Conservation (phyloP, 2,329 filamentous ascomycete genomes). For the Diaporthe citri region DNA sequence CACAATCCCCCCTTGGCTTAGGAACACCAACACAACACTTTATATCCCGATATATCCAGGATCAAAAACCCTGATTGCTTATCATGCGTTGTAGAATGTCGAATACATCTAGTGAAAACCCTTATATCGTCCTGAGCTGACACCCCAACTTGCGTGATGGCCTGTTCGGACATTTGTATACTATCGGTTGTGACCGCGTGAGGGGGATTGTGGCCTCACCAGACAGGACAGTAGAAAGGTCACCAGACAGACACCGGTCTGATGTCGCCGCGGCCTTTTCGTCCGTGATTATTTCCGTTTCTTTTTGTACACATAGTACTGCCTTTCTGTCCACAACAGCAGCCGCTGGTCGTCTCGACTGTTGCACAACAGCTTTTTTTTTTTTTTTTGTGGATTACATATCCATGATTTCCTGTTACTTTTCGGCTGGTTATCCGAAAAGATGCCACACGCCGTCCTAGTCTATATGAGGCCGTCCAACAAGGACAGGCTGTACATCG, state of each 20-base stretch:
- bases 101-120: neutral
- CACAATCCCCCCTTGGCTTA: neutral
- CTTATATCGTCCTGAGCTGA: neutral
- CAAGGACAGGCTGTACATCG: slow-evolving; percentile 48
- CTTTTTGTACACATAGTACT: neutral
- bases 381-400: neutral
- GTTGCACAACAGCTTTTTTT: neutral
- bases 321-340: neutral
- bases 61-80: neutral
- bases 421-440: slow-evolving; percentile 14
- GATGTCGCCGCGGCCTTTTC: slow-evolving; percentile 2
- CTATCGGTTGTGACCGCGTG: neutral
- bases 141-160: neutral
- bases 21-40: neutral
- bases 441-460: slow-evolving; percentile 27
- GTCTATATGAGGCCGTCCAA: slow-evolving; percentile 43
- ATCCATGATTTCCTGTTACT: neutral
- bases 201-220: slow-evolving; percentile 20
- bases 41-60: neutral
- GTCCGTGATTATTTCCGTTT: neutral
- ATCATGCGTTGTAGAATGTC: neutral
- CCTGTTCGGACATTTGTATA: neutral
- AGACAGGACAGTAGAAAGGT: neutral
- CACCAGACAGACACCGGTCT: neutral
- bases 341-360: slow-evolving; percentile 7